A percentile compares a stretch with the other conserved stretches of the same genome.
Evolutionary conservation across 2,329 filamentous ascomycete genomes (phyloP).

Genomic region (Colletotrichum godetiae): DNA sequence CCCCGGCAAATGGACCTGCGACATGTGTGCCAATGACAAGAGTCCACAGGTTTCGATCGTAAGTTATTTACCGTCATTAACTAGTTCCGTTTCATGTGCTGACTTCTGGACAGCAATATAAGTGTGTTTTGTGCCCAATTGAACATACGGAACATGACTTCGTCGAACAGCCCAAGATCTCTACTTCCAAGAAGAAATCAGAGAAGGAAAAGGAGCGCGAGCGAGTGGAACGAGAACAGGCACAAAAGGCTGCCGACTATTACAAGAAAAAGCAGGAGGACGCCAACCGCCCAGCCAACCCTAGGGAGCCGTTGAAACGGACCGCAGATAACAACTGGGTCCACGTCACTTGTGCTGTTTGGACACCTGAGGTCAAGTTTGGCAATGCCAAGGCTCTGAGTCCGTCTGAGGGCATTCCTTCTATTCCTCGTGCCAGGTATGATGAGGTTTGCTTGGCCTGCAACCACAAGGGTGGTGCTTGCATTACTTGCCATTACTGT

Average conservation of each 20-base stretch:
- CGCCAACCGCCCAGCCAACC: conserved; percentile 83
- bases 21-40: conserved; percentile 95
- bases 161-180: conserved; percentile 82
- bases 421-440: conserved; percentile 79
- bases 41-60: conserved; percentile 92
- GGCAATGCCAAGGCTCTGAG: conserved; percentile 85
- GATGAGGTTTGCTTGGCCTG: conserved; percentile 87
- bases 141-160: conserved; percentile 85
- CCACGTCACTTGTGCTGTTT: conserved; percentile 92
- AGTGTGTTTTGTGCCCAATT: conserved; percentile 91
- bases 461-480: conserved; percentile 80
- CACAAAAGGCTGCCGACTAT: conserved; percentile 81
- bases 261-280: conserved; percentile 88
- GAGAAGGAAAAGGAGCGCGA: conserved; percentile 94
- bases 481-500: conserved; percentile 84
- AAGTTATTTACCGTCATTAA: conserved; percentile 50
- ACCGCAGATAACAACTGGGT: conserved; percentile 99
- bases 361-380: conserved; percentile 93
- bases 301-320: conserved; percentile 90
- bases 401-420: conserved; percentile 89
- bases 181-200: conserved; percentile 86
- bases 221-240: conserved; percentile 84
- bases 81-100: conserved; percentile 31
- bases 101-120: conserved; percentile 74
- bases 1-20: conserved; percentile 89